Percentiles rank a stretch among this genome's conserved stretches.
Conservation (phyloP, 495 filamentous ascomycete species). For the Xanthoparmelia taractica region DNA sequence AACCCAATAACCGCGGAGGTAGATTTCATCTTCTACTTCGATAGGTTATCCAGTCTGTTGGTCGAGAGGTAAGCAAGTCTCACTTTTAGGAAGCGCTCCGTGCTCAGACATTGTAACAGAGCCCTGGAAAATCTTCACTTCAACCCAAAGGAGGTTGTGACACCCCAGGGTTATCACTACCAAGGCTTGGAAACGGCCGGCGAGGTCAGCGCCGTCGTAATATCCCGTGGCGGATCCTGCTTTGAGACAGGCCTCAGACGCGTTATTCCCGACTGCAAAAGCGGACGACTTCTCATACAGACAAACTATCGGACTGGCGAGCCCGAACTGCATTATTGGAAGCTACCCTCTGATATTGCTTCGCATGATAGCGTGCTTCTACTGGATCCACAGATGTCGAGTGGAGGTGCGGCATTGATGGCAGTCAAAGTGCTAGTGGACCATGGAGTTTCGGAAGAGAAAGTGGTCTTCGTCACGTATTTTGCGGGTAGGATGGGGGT, state of each 20-base stretch:
- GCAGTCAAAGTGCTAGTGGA: slow-evolving; percentile 89
- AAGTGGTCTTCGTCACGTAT: slow-evolving; percentile 83
- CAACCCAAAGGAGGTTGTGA: slow-evolving; percentile 50
- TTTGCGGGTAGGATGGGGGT: slow-evolving; percentile 74
- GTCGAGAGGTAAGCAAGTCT: slow-evolving; percentile 61
- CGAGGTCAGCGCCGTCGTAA: slow-evolving; percentile 74
- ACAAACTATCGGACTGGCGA: slow-evolving; percentile 76
- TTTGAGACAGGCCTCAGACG: slow-evolving; percentile 83
- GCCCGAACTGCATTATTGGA: slow-evolving; percentile 83
- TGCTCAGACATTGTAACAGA: slow-evolving; percentile 32
- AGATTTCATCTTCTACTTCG: slow-evolving; percentile 96
- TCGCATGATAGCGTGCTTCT: slow-evolving; percentile 72
- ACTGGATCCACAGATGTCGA: slow-evolving; percentile 88
- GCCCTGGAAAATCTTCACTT: slow-evolving; percentile 68
- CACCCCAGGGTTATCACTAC: slow-evolving; percentile 60
- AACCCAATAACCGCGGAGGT: slow-evolving; percentile 70
- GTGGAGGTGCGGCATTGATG: slow-evolving; percentile 91
- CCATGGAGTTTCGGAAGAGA: slow-evolving; percentile 79
- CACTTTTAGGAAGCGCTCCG: neutral
- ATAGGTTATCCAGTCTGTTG: slow-evolving; percentile 73
- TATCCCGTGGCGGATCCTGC: slow-evolving; percentile 77
- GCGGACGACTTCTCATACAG: slow-evolving; percentile 83
- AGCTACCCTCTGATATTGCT: slow-evolving; percentile 61
- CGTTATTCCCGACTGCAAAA: slow-evolving; percentile 84
- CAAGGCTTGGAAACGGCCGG: slow-evolving; percentile 58